These are phyloP conservation scores for Apiospora malaysiana DNA, from an alignment of 2,329 filamentous ascomycete species.

Conservation along the genomic window DNA sequence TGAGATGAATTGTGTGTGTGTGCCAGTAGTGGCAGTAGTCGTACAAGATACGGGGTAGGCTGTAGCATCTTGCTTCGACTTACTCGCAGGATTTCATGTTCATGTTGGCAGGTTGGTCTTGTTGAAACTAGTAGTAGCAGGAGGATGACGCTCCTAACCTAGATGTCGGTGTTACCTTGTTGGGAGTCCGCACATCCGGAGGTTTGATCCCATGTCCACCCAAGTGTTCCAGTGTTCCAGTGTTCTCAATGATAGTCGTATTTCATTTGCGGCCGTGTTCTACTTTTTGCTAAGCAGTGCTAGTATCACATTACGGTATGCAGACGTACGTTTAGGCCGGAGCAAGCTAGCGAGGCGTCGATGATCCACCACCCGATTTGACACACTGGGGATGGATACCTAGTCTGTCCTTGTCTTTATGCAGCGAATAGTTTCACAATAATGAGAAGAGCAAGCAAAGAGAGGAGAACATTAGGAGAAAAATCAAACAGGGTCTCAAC, in stretches of 20 bases:
- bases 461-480: background rate
- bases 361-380: constrained; percentile 4
- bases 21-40: background rate
- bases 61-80: background rate
- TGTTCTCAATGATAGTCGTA: background rate
- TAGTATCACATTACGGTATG: background rate
- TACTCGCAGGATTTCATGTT: constrained; percentile 2
- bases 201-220: background rate
- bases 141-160: constrained; percentile 16
- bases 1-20: background rate
- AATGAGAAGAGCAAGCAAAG: constrained; percentile 7
- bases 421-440: constrained; percentile 11
- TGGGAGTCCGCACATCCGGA: constrained; percentile 3
- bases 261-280: background rate
- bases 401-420: background rate
- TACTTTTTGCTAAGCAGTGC: background rate
- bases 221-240: no score
- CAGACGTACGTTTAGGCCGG: background rate
- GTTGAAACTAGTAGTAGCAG: background rate
- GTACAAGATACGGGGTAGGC: background rate
- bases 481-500: background rate
- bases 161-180: constrained; percentile 8
- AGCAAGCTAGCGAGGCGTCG: background rate
- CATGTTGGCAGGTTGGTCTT: background rate
- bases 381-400: background rate